Evolutionary conservation across 768 basidiomycete genomes (phyloP).

Genomic region (Boletales sp.): DNA sequence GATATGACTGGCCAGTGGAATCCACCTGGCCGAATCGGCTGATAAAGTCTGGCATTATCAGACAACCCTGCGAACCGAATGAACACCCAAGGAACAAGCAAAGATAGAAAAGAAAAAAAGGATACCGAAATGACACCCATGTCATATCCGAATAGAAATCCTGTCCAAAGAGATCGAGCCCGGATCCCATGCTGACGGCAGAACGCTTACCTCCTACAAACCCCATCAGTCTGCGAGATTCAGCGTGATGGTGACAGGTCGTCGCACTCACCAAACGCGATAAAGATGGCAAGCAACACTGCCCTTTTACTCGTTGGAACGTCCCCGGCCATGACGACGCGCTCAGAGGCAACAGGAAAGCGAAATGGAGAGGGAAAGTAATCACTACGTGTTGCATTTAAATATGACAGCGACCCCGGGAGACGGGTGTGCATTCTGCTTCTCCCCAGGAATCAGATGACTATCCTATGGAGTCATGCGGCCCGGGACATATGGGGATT

Average conservation of each 20-base stretch:
- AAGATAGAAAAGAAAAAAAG: background rate
- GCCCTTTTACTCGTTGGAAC: constrained; percentile 62
- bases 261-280: constrained; percentile 59
- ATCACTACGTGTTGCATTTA: background rate
- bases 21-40: constrained; percentile 58
- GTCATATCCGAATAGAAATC: constrained; percentile 72
- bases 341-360: background rate
- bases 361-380: background rate
- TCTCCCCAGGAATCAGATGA: constrained; percentile 15
- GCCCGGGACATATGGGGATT: constrained; percentile 5
- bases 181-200: background rate
- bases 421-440: background rate
- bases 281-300: constrained; percentile 62
- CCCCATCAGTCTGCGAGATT: background rate
- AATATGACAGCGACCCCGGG: constrained; percentile 5
- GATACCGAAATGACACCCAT: constrained; percentile 73
- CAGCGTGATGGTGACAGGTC: background rate
- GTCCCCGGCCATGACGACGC: constrained; percentile 32
- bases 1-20: constrained; percentile 42
- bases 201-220: constrained; percentile 19
- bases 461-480: constrained; percentile 2
- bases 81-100: constrained; percentile 2
- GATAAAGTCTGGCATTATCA: constrained; percentile 79
- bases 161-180: constrained; percentile 17
- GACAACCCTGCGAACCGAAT: constrained; percentile 49